Base-by-base conservation (phyloP, 2,329 filamentous ascomycete species). In the Colletotrichum brevisporum region DNA sequence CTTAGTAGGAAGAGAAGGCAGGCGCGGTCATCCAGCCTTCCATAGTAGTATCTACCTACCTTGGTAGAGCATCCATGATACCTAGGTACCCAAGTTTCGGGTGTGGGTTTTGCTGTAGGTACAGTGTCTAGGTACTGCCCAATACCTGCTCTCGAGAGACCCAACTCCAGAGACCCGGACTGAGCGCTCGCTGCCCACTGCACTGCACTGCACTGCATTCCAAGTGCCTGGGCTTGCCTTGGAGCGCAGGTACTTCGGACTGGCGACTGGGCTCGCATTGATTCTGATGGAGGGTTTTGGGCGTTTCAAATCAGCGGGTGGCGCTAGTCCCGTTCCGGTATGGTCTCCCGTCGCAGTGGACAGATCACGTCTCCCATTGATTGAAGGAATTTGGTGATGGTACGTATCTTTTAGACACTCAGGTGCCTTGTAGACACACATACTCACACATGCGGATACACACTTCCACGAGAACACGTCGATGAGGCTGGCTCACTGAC, bases 281-380 rank as follows among this genome's bases (percentile, higher is more conserved):
- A 73, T 70, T 53, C 59, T 55, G 60, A 61, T 71, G 66, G 66
- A 69, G 69, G 69, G 66, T 64, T 71, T 68, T 62, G 67, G 56
- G 58, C 61, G 72, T 73, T 73, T 73, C 72, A 73, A 70, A 71
- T 67, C 54, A 57, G 67, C 66, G 61, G 66, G 51, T 39, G 3
- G 58, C 69, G 63, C 72, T 73, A 73, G 39, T 45, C 65, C 47
- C 24, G 10, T 61, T 69, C 13, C 24, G 62, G 68, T 10, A 39
- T 58, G 36, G 67, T 10, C 41, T 66, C 51, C 54, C 56, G 66
- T 58, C 52, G 16, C 51, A 64, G 47, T 66, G 53, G 56, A 54
- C 69, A 69, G 52, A 60, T 66, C 69, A 50, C 39, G 60, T 70
- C 69, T 71, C 69, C 21, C 60, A 71, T 71, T 71, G 66, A 71